Conservation (phyloP, 352 stramenopile species). For the Phytophthora sp. region DNA sequence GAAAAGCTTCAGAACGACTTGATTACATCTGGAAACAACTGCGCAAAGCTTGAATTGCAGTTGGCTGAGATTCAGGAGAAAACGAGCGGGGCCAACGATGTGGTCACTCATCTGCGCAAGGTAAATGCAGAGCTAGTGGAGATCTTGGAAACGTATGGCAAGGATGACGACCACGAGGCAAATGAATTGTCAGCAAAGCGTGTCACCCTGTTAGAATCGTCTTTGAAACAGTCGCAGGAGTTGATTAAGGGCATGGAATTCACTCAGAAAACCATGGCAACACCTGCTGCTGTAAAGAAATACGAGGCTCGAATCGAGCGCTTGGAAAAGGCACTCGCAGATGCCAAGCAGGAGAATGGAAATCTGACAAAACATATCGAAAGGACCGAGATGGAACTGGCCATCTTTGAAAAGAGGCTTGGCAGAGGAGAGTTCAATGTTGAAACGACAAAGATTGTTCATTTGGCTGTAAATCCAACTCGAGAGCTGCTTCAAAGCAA, state of each 20-base stretch:
- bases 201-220: conserved; percentile 50
- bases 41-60: conserved; percentile 54
- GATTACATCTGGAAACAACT: conserved; percentile 50
- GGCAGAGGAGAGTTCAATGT: conserved; percentile 81
- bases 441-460: conserved; percentile 87
- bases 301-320: conserved; percentile 55
- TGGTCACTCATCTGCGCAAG: conserved; percentile 51
- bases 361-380: conserved; percentile 68
- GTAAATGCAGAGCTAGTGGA: conserved; percentile 67
- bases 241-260: conserved; percentile 51
- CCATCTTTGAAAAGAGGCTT: conserved; percentile 72
- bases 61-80: conserved; percentile 51
- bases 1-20: conserved; percentile 57
- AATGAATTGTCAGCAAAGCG: conserved; percentile 34
- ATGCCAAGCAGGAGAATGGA: conserved; percentile 50
- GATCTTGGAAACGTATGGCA: conserved; percentile 71
- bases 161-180: conserved; percentile 44
- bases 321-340: conserved; percentile 52
- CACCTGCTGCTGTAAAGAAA: conserved; percentile 45
- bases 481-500: conserved; percentile 64
- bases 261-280: conserved; percentile 41
- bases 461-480: conserved; percentile 86
- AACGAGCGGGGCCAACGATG: conserved; percentile 41
- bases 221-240: conserved; percentile 54
- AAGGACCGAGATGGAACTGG: conserved; percentile 66